These are phyloP conservation scores for Penicillium verhagenii DNA, from an alignment of 495 filamentous ascomycete species.

Conservation along the genomic window DNA sequence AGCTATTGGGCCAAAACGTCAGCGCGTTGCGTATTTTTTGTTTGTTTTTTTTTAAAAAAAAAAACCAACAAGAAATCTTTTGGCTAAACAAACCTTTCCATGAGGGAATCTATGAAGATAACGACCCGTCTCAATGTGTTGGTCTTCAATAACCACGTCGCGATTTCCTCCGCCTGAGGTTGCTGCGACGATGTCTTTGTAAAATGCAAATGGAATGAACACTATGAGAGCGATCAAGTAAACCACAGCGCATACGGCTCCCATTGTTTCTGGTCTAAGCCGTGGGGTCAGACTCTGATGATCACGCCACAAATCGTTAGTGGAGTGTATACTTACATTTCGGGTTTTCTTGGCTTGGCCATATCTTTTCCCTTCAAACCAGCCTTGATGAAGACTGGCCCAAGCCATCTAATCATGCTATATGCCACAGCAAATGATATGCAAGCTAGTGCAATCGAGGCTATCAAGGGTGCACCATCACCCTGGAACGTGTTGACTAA, in stretches of 20 bases:
- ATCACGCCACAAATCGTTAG: neutral
- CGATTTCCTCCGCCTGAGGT: constrained; percentile 92
- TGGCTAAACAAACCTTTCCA: constrained; percentile 63
- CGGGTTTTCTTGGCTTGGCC: constrained; percentile 71
- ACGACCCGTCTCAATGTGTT: constrained; percentile 71
- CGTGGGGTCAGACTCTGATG: constrained; percentile 19
- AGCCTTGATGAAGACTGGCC: constrained; percentile 80
- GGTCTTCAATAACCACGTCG: constrained; percentile 68
- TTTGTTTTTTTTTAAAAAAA: too few relatives aligned
- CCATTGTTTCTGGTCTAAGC: constrained; percentile 89
- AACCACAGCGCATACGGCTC: constrained; percentile 88
- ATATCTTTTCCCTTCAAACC: constrained; percentile 91
- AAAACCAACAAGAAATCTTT: neutral
- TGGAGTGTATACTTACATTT: constrained; percentile 58
- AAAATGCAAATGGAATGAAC: constrained; percentile 96
- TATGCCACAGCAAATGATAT: constrained; percentile 79
- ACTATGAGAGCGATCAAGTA: constrained; percentile 83
- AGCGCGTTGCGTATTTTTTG: too few relatives aligned
- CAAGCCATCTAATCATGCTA: constrained; percentile 91
- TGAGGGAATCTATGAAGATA: constrained; percentile 90
- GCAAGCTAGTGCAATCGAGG: constrained; percentile 80
- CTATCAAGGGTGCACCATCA: constrained; percentile 86
- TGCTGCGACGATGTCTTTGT: constrained; percentile 95
- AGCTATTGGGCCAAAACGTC: constrained; percentile 52
- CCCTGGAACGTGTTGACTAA: constrained; percentile 77